Percentiles rank a stretch among this genome's conserved stretches.
phyloP scores from a whole-genome alignment of 1,284 basidiomycete genomes.

The Ganoderma lucidum region DNA sequence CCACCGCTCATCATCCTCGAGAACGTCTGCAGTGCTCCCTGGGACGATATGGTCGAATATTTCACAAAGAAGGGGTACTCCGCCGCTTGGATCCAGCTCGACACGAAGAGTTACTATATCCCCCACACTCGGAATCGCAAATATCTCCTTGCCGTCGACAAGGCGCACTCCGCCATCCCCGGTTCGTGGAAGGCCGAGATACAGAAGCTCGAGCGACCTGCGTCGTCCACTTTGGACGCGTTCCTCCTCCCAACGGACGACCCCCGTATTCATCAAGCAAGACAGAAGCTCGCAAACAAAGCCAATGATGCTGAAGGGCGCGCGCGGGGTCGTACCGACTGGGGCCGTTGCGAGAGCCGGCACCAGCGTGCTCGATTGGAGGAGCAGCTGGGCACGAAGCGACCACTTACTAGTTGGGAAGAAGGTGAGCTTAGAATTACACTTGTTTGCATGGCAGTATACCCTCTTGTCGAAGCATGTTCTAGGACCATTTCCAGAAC shows the following conservation, averaged over 20 bases:
- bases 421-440: conserved; percentile 63
- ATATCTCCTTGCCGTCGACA: conserved; percentile 84
- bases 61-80: conserved; percentile 84
- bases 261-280: conserved; percentile 88
- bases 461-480: too few species aligned
- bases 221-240: conserved; percentile 89
- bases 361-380: conserved; percentile 90
- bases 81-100: conserved; percentile 77
- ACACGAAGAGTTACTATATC: conserved; percentile 95
- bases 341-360: conserved; percentile 92
- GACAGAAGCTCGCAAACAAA: conserved; percentile 83
- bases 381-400: conserved; percentile 83
- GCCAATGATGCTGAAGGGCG: conserved; percentile 66
- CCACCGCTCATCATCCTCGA: conserved; percentile 93
- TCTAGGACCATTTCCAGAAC: too few species aligned
- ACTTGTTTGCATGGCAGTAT: background rate
- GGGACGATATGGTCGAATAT: conserved; percentile 79
- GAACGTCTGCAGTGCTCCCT: conserved; percentile 94
- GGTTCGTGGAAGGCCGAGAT: conserved; percentile 84
- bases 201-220: conserved; percentile 78
- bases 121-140: conserved; percentile 93
- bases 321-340: conserved; percentile 81
- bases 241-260: conserved; percentile 94
- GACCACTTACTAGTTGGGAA: conserved; percentile 93
- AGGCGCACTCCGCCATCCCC: conserved; percentile 64